Base-by-base conservation (phyloP, 306 rosid species). In the Alnus glutinosa region DNA sequence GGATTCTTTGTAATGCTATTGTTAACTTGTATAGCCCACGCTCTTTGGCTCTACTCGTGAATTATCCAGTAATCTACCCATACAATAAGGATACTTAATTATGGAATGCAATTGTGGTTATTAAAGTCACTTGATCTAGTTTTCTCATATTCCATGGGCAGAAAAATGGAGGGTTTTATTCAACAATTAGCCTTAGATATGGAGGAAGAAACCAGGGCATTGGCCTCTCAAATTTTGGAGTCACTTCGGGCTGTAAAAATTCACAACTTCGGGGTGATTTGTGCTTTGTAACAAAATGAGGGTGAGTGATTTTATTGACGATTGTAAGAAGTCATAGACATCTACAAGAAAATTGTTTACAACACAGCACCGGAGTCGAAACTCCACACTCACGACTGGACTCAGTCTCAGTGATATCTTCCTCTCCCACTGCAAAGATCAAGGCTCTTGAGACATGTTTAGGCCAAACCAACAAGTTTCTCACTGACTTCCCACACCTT, bases 401-500 rank as follows among this genome's bases (percentile, higher is more conserved):
- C 44, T 47, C 50, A 79, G 82, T 79, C 55, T 50, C 46, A 23
- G 76, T 15, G 71, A 75, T 52, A 23, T 76, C 71, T 71, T 73
- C 79, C 81, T 71, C 39, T 75, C 87, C 78, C 80, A 44, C 69
- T 36, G 75, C 71, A 72, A 74, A 78, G 39, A 54, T 57, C 28
- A 18, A 84, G 52, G 58, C 55, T 74, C 70, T 58, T 46, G 63
- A 50, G 52, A 49, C 52, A 49, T 10, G 3, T 49, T 83, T 78
- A 91, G 72, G 96, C 94, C 96, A 95, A 82, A 73, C 99, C 98
- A 77, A 93, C 96, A 32, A 95, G 98, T 80, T 91, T 95, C 87
- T 95, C 99, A 57, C 99, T 96, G 42, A 96, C 47, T 55, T 96
- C 98, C 98, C 99, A 96, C 64, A 96, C 86, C 88, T 84, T 91